Evolutionary conservation across 2,329 filamentous ascomycete genomes (phyloP).

Genomic region (Onygenales sp.): DNA sequence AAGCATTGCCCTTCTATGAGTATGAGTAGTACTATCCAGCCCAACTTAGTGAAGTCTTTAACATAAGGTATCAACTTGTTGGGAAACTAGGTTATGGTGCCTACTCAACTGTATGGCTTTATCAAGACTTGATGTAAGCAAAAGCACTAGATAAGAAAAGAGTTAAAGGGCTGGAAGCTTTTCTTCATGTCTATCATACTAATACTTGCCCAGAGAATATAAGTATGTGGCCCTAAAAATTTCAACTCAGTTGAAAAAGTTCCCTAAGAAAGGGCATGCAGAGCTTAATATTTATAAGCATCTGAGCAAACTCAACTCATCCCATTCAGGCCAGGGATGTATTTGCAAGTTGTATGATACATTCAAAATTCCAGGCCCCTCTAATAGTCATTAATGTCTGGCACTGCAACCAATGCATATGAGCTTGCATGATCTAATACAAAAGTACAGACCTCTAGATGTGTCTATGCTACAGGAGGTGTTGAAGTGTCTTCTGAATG

Average conservation of each 20-base stretch:
- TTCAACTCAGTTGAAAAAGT: constrained; percentile 6
- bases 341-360: constrained; percentile 14
- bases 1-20: background rate
- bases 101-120: background rate
- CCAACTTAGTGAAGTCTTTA: background rate
- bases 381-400: constrained; percentile 15
- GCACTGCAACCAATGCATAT: constrained; percentile 17
- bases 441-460: constrained; percentile 10
- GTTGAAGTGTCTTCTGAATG: constrained; percentile 16
- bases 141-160: no score
- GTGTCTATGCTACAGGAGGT: constrained; percentile 14
- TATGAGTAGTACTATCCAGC: background rate
- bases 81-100: background rate
- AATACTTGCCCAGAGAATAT: background rate
- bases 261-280: constrained; percentile 4
- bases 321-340: constrained; percentile 11
- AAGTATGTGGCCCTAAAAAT: background rate
- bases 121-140: background rate
- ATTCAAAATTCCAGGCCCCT: constrained; percentile 13
- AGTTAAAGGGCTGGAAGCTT: no score
- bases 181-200: background rate
- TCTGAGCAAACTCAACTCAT: constrained; percentile 12
- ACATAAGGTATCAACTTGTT: background rate
- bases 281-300: constrained; percentile 11
- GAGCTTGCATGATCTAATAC: constrained; percentile 13